Percentiles rank a stretch among this genome's conserved stretches.
Evolutionary conservation across 495 filamentous ascomycete species (phyloP).

Genomic region (Podospora comata): DNA sequence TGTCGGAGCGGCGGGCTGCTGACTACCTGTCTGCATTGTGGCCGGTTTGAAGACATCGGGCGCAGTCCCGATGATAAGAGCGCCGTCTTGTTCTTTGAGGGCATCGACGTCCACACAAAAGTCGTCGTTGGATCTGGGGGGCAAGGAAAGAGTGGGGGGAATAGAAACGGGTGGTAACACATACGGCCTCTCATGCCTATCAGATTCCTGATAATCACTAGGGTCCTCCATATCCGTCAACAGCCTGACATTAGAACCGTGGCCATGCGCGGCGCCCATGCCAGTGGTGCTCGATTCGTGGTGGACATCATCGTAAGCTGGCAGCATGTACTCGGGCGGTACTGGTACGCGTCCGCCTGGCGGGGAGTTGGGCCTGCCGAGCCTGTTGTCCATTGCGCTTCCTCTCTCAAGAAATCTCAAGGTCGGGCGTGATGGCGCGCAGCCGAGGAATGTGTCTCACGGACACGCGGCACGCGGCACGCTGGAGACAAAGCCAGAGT

Average conservation of each 20-base stretch:
- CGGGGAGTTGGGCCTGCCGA: not conserved
- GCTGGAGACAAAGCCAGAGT: not conserved
- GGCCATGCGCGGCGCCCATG: constrained; percentile 26
- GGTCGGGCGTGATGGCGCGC: constrained; percentile 1
- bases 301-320: constrained; percentile 48
- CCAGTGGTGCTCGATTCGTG: constrained; percentile 37
- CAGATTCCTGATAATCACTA: constrained; percentile 14
- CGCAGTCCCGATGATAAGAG: constrained; percentile 6
- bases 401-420: not conserved
- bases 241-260: constrained; percentile 46
- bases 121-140: not conserved
- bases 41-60: not conserved
- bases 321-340: constrained; percentile 45
- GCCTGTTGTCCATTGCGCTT: not conserved
- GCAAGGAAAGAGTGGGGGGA: constrained; percentile 31
- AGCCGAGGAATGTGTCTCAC: constrained; percentile 7
- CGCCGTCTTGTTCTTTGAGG: not conserved
- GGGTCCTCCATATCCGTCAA: constrained; percentile 52
- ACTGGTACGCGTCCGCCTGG: constrained; percentile 29
- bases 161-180: constrained; percentile 34
- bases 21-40: constrained; percentile 8
- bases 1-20: constrained; percentile 18
- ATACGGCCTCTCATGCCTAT: constrained; percentile 41
- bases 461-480: not conserved
- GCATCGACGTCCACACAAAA: constrained; percentile 14